Percentiles rank a stretch among this genome's conserved stretches.
phyloP scores from a whole-genome alignment of 768 basidiomycete genomes.

The Mycena galopus region DNA sequence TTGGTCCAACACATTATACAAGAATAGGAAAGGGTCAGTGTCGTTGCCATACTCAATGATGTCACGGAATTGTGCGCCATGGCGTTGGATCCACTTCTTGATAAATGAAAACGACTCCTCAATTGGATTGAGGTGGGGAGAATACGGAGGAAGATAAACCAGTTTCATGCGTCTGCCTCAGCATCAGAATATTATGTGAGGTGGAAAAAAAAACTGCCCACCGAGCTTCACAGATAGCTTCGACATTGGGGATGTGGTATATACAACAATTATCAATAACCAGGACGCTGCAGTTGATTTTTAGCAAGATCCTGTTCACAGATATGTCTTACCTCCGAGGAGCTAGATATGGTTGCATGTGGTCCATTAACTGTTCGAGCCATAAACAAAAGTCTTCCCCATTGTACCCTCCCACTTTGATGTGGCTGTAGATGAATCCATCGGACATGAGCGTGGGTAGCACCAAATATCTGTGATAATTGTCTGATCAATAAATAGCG shows the following conservation, averaged over 20 bases:
- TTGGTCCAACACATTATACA: not conserved
- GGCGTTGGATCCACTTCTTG: not conserved
- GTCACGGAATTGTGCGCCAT: not conserved
- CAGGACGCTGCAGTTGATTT: not conserved
- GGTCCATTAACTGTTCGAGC: not conserved
- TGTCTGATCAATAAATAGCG: not conserved
- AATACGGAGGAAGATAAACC: not conserved
- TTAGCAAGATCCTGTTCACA: not conserved
- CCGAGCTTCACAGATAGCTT: not conserved
- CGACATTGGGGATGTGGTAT: not conserved
- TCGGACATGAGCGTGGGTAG: not conserved
- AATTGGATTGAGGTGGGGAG: not conserved
- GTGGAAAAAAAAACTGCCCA: not conserved
- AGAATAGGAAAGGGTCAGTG: not conserved
- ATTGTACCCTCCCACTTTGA: not conserved
- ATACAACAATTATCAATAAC: not conserved
- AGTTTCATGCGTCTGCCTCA: not conserved
- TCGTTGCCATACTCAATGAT: not conserved
- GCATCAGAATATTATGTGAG: not conserved
- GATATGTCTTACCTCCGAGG: not conserved
- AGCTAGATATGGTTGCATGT: not conserved
- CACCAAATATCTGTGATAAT: not conserved
- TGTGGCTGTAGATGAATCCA: not conserved
- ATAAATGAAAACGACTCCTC: not conserved
- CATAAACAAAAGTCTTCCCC: not conserved